These are phyloP conservation scores for Penicillium brasilianum DNA, from an alignment of 2,329 filamentous ascomycete genomes.

Conservation along the genomic window DNA sequence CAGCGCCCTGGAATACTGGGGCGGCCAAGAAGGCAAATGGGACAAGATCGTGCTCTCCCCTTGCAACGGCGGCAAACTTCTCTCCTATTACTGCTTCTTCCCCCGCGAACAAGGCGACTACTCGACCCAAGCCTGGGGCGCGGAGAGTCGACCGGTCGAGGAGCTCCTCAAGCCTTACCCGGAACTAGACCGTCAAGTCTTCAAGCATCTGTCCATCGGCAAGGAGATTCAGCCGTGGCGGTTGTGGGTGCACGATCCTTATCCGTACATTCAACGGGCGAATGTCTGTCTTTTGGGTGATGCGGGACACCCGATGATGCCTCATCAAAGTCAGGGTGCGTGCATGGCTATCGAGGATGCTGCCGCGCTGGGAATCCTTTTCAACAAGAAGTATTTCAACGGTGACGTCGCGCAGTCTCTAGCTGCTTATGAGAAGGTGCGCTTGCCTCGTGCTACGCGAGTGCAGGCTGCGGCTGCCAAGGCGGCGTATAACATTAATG, in stretches of 20 bases:
- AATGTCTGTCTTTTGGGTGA: conserved; percentile 66
- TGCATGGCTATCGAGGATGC: conserved; percentile 73
- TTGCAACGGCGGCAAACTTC: conserved; percentile 67
- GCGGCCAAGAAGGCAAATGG: conserved; percentile 63
- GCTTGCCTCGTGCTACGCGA: conserved; percentile 60
- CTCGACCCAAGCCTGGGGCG: conserved; percentile 64
- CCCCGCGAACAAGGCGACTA: conserved; percentile 65
- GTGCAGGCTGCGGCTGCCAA: conserved; percentile 64
- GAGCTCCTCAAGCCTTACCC: conserved; percentile 67
- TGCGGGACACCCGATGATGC: conserved; percentile 72
- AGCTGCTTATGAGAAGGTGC: conserved; percentile 57
- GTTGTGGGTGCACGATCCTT: conserved; percentile 68
- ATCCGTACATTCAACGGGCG: conserved; percentile 60
- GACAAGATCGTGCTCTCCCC: conserved; percentile 74
- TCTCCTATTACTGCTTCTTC: conserved; percentile 75
- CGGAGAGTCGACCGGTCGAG: conserved; percentile 57
- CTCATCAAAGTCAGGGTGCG: conserved; percentile 71
- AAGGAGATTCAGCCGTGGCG: conserved; percentile 69
- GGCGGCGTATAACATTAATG: conserved; percentile 66
- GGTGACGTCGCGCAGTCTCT: conserved; percentile 57
- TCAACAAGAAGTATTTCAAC: conserved; percentile 55
- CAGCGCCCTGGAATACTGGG: conserved; percentile 71
- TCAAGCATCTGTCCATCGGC: conserved; percentile 63
- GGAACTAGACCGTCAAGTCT: conserved; percentile 63
- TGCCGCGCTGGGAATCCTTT: conserved; percentile 66